phyloP scores from a whole-genome alignment of 192 early-diverging fungal species.

The Linnemannia hyalina region DNA sequence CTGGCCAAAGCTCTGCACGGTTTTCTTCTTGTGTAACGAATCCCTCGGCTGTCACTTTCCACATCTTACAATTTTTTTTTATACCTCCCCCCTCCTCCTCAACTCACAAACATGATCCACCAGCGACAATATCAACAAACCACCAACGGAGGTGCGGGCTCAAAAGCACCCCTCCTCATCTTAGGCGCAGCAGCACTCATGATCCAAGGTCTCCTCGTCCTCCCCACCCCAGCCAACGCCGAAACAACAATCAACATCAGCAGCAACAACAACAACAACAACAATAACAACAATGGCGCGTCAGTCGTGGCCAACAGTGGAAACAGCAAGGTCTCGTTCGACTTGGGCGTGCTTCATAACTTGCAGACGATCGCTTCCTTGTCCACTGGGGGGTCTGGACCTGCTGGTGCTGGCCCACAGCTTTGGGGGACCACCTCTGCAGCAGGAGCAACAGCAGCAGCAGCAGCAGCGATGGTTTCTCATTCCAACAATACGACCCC shows the following conservation, averaged over 20 bases:
- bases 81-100: not conserved
- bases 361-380: not conserved
- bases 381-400: not conserved
- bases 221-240: not conserved
- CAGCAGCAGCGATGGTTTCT: not conserved
- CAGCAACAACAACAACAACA: not conserved
- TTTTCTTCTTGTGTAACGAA: no score
- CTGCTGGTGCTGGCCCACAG: not conserved
- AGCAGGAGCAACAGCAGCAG: not conserved
- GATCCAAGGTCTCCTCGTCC: conserved; percentile 11
- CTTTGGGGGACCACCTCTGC: not conserved
- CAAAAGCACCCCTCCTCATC: conserved; percentile 1
- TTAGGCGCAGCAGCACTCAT: conserved; percentile 6
- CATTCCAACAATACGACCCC: not conserved
- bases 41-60: no score
- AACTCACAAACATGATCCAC: not conserved
- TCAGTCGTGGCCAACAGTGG: not conserved
- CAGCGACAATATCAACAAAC: not conserved
- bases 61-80: not conserved
- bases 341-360: not conserved
- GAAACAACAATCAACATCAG: not conserved
- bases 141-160: not conserved
- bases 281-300: not conserved
- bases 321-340: not conserved
- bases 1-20: not conserved